phyloP scores from a whole-genome alignment of 352 stramenopile species.

The Lagenidium giganteum region DNA sequence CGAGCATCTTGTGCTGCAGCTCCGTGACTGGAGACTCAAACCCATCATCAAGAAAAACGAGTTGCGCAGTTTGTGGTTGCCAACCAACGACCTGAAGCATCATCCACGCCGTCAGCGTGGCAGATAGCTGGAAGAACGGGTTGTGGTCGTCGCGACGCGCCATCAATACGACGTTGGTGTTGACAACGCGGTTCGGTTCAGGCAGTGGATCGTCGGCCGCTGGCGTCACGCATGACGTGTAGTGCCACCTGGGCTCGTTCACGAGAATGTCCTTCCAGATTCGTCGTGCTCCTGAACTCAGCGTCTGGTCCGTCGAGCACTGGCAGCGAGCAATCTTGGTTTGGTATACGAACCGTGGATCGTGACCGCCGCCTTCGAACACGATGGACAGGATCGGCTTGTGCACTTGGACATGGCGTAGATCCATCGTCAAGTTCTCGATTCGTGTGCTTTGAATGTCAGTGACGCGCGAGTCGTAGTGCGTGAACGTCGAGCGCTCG shows the following conservation, averaged over 20 bases:
- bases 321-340: constrained; percentile 3
- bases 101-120: constrained; percentile 9
- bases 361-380: constrained; percentile 20
- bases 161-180: constrained; percentile 19
- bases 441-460: constrained; percentile 23
- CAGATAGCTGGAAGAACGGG: constrained; percentile 14
- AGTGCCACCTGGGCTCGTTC: no score
- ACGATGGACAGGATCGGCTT: constrained; percentile 13
- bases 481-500: no score
- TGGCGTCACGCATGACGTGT: no score
- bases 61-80: neutral
- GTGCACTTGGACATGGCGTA: constrained; percentile 15
- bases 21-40: constrained; percentile 1
- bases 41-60: constrained; percentile 14
- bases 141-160: constrained; percentile 17
- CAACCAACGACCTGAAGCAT: constrained; percentile 1
- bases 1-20: constrained; percentile 6
- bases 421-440: constrained; percentile 39
- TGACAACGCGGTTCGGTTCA: neutral
- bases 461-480: constrained; percentile 14
- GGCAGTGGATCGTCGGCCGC: constrained; percentile 1
- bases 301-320: constrained; percentile 3
- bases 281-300: no score
- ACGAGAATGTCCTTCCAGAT: no score
- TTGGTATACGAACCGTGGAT: constrained; percentile 13